These are phyloP conservation scores for Diplodia mutila DNA, from an alignment of 2,329 filamentous ascomycete genomes.

Conservation along the genomic window DNA sequence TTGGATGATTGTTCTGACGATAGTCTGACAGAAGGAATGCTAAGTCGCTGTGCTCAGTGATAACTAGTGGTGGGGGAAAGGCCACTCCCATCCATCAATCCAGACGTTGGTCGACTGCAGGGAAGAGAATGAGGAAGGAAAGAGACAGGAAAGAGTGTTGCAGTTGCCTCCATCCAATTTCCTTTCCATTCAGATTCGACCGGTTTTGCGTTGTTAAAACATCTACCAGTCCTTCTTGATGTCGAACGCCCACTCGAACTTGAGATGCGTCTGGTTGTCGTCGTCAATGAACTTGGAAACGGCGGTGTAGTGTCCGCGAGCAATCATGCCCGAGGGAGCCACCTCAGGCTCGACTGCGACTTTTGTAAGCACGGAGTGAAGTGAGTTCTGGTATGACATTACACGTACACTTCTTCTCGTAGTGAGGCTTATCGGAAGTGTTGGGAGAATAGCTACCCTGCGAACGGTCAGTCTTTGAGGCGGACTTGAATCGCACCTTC, in stretches of 20 bases:
- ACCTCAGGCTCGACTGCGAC: conserved; percentile 81
- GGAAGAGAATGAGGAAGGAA: background rate
- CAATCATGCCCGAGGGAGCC: conserved; percentile 87
- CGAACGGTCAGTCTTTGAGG: conserved; percentile 26
- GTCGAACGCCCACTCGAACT: conserved; percentile 95
- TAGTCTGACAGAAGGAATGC: conserved; percentile 6
- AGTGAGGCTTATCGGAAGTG: conserved; percentile 81
- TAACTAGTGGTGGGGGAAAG: conserved; percentile 8
- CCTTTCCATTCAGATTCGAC: background rate
- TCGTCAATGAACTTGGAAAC: conserved; percentile 92
- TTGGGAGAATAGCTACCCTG: conserved; percentile 92
- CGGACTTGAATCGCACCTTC: background rate
- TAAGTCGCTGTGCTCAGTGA: conserved; percentile 15
- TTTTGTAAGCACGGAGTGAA: conserved; percentile 18
- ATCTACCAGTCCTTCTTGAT: conserved; percentile 93
- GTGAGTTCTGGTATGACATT: background rate
- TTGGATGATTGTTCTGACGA: conserved; percentile 8
- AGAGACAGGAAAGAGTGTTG: conserved; percentile 13
- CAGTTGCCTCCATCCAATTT: background rate
- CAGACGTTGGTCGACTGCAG: background rate
- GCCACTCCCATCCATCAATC: conserved; percentile 10
- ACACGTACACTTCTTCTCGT: conserved; percentile 87
- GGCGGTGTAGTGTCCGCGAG: conserved; percentile 87
- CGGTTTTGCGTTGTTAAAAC: background rate
- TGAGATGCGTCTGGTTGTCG: conserved; percentile 85